phyloP scores from a whole-genome alignment of 176 grass and related monocot genomes.

The Poa pratensis region DNA sequence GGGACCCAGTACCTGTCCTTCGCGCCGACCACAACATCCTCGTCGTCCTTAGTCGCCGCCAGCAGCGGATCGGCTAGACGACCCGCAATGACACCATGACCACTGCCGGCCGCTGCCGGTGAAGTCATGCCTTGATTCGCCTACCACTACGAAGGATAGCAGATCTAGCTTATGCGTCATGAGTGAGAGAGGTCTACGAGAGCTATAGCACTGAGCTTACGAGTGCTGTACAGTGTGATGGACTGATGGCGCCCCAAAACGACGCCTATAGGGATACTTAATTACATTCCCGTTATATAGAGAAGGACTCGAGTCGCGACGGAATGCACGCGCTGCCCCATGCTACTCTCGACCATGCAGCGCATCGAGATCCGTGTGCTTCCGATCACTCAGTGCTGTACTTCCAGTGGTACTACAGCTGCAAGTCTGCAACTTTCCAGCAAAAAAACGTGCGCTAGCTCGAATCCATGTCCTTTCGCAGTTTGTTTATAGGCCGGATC shows the following conservation, averaged over 20 bases:
- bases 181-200: background rate
- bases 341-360: background rate
- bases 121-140: background rate
- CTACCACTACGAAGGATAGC: background rate
- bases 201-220: background rate
- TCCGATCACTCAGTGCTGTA: background rate
- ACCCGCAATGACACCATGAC: background rate
- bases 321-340: background rate
- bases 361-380: background rate
- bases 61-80: constrained; percentile 1
- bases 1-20: constrained; percentile 11
- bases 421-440: background rate
- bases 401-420: background rate
- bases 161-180: background rate
- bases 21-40: background rate
- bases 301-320: background rate
- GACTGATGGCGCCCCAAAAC: too few species aligned
- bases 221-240: too few species aligned
- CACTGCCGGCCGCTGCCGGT: background rate
- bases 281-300: background rate
- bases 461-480: background rate
- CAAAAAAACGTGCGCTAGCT: background rate
- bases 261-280: background rate
- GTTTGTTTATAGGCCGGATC: background rate
- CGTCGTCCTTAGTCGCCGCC: background rate